Conservation (phyloP, 2,329 filamentous ascomycete species). For the Fusarium chlamydosporum region DNA sequence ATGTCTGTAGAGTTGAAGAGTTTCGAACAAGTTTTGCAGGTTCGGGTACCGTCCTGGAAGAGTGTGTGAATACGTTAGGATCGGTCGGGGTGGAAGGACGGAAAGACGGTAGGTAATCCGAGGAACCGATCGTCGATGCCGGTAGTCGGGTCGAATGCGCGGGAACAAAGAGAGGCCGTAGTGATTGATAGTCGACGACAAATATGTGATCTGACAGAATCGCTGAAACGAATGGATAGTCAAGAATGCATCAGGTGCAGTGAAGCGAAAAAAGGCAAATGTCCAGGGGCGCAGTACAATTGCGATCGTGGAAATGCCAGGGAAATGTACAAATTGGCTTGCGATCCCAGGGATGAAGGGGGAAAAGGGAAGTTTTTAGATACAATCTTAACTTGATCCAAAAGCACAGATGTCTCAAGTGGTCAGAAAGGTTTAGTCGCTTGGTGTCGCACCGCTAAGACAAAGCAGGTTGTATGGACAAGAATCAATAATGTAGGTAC, state of each 20-base stretch:
- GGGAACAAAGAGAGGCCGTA: slow-evolving; percentile 8
- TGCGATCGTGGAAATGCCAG: slow-evolving; percentile 31
- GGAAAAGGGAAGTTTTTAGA: slow-evolving; percentile 26
- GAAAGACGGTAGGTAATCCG: slow-evolving; percentile 15
- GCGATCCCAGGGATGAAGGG: slow-evolving; percentile 23
- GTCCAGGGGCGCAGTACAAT: slow-evolving; percentile 35
- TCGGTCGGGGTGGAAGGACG: slow-evolving; percentile 14
- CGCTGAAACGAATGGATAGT: slow-evolving; percentile 44
- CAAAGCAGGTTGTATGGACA: slow-evolving; percentile 18
- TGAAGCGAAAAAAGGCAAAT: slow-evolving; percentile 26
- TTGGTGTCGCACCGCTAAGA: slow-evolving; percentile 20
- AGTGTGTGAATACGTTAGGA: slow-evolving; percentile 6
- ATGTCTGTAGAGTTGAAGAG: slow-evolving; percentile 4
- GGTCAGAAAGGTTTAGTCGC: slow-evolving; percentile 24
- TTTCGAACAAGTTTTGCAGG: neutral
- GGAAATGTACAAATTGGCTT: slow-evolving; percentile 28
- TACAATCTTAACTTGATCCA: slow-evolving; percentile 26
- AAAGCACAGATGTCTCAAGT: slow-evolving; percentile 40
- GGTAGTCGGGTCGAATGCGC: slow-evolving; percentile 33
- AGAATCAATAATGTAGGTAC: slow-evolving; percentile 10
- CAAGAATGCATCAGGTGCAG: slow-evolving; percentile 46
- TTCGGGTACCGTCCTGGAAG: neutral
- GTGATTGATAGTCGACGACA: slow-evolving; percentile 8
- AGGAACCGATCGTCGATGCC: slow-evolving; percentile 25
- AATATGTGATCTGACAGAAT: slow-evolving; percentile 29